Conservation (phyloP, 495 filamentous ascomycete genomes). For the Talaromyces nanjingensis region DNA sequence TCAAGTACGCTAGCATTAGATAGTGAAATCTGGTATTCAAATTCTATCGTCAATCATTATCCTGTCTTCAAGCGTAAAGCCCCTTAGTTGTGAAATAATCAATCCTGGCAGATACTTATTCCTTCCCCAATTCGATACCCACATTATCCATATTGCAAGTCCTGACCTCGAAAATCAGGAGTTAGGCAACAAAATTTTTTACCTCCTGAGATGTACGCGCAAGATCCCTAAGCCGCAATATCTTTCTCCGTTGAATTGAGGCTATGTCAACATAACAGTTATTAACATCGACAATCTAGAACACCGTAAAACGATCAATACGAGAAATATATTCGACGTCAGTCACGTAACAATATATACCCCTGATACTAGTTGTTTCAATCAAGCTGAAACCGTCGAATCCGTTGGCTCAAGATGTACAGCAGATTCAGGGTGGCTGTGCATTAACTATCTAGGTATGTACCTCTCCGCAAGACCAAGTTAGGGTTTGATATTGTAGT, state of each 20-base stretch:
- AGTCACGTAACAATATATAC: not conserved
- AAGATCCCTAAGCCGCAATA: not conserved
- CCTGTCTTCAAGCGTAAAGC: too few relatives aligned
- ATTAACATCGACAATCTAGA: not conserved
- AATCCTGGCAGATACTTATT: too few relatives aligned
- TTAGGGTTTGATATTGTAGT: not conserved
- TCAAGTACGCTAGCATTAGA: too few relatives aligned
- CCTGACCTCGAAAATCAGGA: not conserved
- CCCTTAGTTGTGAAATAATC: too few relatives aligned
- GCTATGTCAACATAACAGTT: not conserved
- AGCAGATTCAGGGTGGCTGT: not conserved
- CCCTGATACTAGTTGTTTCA: not conserved
- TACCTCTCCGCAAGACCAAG: not conserved
- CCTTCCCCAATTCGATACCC: too few relatives aligned
- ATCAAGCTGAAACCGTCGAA: not conserved
- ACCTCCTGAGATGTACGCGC: not conserved
- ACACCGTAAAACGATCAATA: not conserved
- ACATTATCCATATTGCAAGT: too few relatives aligned
- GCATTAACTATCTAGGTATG: too few relatives aligned
- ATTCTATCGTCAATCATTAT: too few relatives aligned
- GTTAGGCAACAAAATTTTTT: not conserved
- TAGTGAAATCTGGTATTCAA: too few relatives aligned
- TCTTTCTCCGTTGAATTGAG: not conserved
- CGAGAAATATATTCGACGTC: not conserved
- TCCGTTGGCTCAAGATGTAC: not conserved